Conservation (phyloP, 108 stramenopile species). For the Skeletonema marinoi region DNA sequence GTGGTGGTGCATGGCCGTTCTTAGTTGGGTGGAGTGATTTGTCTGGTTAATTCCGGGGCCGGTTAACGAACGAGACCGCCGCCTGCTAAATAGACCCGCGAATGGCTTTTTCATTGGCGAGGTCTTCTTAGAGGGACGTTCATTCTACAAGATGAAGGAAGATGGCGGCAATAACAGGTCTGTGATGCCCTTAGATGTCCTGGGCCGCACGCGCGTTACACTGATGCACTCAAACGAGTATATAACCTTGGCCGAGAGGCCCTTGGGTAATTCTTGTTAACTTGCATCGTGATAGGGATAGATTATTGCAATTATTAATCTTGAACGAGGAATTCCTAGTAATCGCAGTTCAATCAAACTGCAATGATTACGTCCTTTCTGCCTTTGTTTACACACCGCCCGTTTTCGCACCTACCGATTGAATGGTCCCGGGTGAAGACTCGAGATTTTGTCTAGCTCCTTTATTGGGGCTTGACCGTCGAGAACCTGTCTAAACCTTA, state of each 20-base stretch:
- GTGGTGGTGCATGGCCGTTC: conserved; percentile 83
- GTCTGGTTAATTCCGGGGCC: conserved; percentile 99
- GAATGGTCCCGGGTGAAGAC: conserved; percentile 97
- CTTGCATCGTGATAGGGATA: conserved; percentile 99
- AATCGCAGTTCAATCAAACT: conserved; percentile 98
- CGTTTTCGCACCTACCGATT: conserved; percentile 99
- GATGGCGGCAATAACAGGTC: conserved; percentile 98
- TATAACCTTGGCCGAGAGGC: too few species aligned
- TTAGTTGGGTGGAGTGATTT: conserved; percentile 92
- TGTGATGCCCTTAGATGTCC: conserved; percentile 99
- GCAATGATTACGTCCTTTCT: conserved; percentile 96
- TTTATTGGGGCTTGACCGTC: conserved; percentile 66
- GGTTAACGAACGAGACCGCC: conserved; percentile 99
- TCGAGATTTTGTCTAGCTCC: conserved; percentile 87
- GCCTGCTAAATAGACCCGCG: conserved; percentile 99
- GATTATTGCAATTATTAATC: conserved; percentile 99
- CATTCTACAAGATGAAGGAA: conserved; percentile 91
- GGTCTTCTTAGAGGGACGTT: conserved; percentile 98
- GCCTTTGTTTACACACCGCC: conserved; percentile 99
- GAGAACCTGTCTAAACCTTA: conserved; percentile 92
- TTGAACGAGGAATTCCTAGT: conserved; percentile 99
- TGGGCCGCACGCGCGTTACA: too few species aligned
- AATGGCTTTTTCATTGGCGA: too few species aligned
- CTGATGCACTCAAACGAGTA: too few species aligned
- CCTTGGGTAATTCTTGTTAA: conserved; percentile 97